phyloP scores from a whole-genome alignment of 2,329 filamentous ascomycete species.

The Cephalotrichum gorgonifer region DNA sequence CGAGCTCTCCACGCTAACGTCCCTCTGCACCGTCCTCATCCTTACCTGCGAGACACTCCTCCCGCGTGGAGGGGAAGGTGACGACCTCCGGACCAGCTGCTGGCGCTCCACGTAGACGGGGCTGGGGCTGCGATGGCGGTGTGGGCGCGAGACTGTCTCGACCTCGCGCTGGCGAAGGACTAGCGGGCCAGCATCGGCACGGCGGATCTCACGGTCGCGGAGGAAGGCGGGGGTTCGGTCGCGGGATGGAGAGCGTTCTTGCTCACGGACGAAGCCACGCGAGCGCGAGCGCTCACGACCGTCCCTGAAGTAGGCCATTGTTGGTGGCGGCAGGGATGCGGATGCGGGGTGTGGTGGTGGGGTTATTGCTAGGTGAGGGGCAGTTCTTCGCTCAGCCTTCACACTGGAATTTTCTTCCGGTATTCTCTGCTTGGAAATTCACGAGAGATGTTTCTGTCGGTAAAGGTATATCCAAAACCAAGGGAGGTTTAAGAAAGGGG shows the following conservation, averaged over 20 bases:
- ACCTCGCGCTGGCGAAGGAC: conserved; percentile 45
- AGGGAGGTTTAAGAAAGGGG: too few relatives aligned
- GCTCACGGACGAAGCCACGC: background rate
- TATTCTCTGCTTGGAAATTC: too few relatives aligned
- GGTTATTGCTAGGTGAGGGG: background rate
- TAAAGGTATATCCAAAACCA: too few relatives aligned
- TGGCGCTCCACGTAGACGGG: conserved; percentile 23
- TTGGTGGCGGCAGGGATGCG: background rate
- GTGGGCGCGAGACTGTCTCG: conserved; percentile 36
- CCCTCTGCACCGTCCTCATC: conserved; percentile 11
- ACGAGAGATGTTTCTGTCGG: too few relatives aligned
- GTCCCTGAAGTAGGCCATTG: conserved; percentile 1
- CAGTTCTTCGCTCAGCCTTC: background rate
- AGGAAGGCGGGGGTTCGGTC: conserved; percentile 32
- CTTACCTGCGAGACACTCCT: conserved; percentile 30
- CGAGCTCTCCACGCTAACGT: background rate
- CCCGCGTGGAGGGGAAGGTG: conserved; percentile 14
- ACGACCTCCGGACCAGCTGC: conserved; percentile 15
- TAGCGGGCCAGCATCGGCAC: conserved; percentile 37
- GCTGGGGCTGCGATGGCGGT: conserved; percentile 29
- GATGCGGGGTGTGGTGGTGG: background rate
- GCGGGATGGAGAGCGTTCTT: conserved; percentile 1
- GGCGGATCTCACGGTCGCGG: conserved; percentile 31
- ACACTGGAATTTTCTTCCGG: background rate
- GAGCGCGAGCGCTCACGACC: background rate